Conservation (phyloP, 305 asterid species). For the Fraxinus velutina region DNA sequence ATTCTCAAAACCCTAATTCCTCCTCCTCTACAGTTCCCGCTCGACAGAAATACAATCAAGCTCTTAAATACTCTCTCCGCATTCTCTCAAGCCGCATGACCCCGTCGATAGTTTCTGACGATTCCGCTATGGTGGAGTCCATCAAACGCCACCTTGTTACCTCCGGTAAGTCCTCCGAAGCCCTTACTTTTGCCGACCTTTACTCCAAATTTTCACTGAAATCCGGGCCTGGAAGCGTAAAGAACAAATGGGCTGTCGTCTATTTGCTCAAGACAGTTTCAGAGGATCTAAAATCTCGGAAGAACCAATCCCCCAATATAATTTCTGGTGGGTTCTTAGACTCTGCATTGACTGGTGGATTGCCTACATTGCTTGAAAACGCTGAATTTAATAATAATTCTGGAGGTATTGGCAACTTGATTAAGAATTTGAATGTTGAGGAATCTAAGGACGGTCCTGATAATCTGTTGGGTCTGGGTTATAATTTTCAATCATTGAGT, state of each 20-base stretch:
- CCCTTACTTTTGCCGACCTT: conserved; percentile 80
- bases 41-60: conserved; percentile 52
- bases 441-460: conserved; percentile 33
- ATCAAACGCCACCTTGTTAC: conserved; percentile 86
- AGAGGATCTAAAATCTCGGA: conserved; percentile 58
- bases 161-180: conserved; percentile 90
- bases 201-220: conserved; percentile 61
- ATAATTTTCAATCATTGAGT: conserved; percentile 21
- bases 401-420: conserved; percentile 31
- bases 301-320: conserved; percentile 33
- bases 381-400: conserved; percentile 31
- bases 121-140: conserved; percentile 84
- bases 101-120: conserved; percentile 70
- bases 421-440: conserved; percentile 33
- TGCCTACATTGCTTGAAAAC: conserved; percentile 54
- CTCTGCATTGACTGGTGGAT: conserved; percentile 67
- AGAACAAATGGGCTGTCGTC: conserved; percentile 84
- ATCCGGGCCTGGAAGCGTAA: conserved; percentile 74
- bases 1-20: conserved; percentile 48
- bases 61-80: conserved; percentile 76
- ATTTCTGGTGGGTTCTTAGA: conserved; percentile 49
- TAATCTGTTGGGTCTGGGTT: conserved; percentile 34
- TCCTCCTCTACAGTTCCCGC: conserved; percentile 25
- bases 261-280: conserved; percentile 86
- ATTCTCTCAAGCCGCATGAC: conserved; percentile 88